These are phyloP conservation scores for Scutellaria minor DNA, from an alignment of 257 asterid species.

Conservation along the genomic window DNA sequence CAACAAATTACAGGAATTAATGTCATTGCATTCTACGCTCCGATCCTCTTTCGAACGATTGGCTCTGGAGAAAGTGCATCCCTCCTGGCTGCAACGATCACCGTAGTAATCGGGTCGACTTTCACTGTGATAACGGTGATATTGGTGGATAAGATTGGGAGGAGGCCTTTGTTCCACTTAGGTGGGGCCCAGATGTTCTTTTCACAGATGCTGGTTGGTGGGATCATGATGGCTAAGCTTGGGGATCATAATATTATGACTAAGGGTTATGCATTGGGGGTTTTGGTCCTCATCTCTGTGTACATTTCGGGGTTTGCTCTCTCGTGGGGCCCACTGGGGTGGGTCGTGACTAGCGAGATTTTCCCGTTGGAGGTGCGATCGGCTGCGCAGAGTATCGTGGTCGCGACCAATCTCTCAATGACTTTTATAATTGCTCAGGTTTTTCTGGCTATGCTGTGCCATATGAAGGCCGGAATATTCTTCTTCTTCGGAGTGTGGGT, in stretches of 20 bases:
- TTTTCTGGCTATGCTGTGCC: constrained; percentile 40
- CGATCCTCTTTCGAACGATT: constrained; percentile 33
- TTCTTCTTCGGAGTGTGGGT: constrained; percentile 41
- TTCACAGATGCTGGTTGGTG: constrained; percentile 37
- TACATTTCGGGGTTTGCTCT: constrained; percentile 40
- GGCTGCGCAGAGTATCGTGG: constrained; percentile 46
- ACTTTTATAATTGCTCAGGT: constrained; percentile 39
- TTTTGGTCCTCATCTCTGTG: constrained; percentile 34
- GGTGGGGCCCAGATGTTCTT: constrained; percentile 42
- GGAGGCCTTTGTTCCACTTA: constrained; percentile 40
- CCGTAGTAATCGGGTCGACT: constrained; percentile 30
- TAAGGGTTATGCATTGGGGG: constrained; percentile 33
- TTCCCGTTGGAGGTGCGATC: constrained; percentile 45
- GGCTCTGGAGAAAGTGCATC: constrained; percentile 44
- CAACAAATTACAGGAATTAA: constrained; percentile 44
- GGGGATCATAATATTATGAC: constrained; percentile 38
- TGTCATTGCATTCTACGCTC: constrained; percentile 41
- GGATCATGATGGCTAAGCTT: constrained; percentile 33
- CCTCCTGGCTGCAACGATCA: constrained; percentile 34
- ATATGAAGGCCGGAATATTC: constrained; percentile 38
- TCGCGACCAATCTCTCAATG: constrained; percentile 38
- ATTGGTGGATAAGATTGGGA: constrained; percentile 37
- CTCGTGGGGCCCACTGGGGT: constrained; percentile 49
- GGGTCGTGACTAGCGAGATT: constrained; percentile 46
- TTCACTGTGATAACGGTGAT: constrained; percentile 9